Evolutionary conservation across 768 basidiomycete species (phyloP).

Genomic region (Sistotremastrum suecicum): DNA sequence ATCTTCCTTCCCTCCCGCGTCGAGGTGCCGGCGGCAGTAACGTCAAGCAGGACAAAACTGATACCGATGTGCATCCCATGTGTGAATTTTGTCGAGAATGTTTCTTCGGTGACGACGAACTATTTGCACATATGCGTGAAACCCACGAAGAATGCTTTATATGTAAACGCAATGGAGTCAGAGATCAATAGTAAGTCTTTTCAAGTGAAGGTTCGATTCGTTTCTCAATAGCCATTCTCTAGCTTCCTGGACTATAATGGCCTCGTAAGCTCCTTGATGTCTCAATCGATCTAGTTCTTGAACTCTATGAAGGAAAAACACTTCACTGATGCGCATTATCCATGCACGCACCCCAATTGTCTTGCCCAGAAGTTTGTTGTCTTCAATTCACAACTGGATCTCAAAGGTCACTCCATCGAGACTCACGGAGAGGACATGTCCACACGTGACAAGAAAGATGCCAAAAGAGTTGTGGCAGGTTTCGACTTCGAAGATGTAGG

Average conservation of each 20-base stretch:
- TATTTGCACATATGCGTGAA: constrained; percentile 89
- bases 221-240: background rate
- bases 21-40: constrained; percentile 20
- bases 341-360: constrained; percentile 62
- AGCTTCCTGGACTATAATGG: constrained; percentile 74
- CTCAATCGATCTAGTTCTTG: constrained; percentile 4
- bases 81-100: constrained; percentile 89
- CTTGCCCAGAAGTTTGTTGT: constrained; percentile 89
- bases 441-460: constrained; percentile 52
- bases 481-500: constrained; percentile 57
- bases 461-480: constrained; percentile 45
- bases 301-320: constrained; percentile 44
- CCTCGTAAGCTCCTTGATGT: constrained; percentile 30
- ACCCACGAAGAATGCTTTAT: constrained; percentile 93
- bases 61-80: constrained; percentile 61
- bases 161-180: constrained; percentile 69
- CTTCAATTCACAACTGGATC: constrained; percentile 74
- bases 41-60: constrained; percentile 36
- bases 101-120: constrained; percentile 84
- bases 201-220: background rate
- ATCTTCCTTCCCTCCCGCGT: constrained; percentile 60
- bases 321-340: constrained; percentile 61
- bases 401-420: constrained; percentile 83
- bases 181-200: constrained; percentile 70
- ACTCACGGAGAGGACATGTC: constrained; percentile 68